A percentile compares a stretch with the other conserved stretches of the same genome.
Evolutionary conservation across 257 asterid species (phyloP).

Genomic region (Fraxinus cuspidata): DNA sequence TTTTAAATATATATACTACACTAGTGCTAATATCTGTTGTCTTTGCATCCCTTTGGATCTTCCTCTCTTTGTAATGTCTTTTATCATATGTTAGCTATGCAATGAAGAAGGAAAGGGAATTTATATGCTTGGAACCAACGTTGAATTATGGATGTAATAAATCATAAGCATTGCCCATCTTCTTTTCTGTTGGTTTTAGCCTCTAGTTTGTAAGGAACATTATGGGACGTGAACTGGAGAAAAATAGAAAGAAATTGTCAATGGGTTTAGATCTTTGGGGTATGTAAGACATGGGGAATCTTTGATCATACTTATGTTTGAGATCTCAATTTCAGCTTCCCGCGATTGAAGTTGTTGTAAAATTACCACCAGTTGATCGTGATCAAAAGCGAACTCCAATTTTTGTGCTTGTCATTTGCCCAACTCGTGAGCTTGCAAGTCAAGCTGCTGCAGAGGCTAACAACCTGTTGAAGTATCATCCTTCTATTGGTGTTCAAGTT

Average conservation of each 20-base stretch:
- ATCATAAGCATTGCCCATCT: slow-evolving; percentile 15
- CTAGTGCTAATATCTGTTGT: not conserved
- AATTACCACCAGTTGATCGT: slow-evolving; percentile 51
- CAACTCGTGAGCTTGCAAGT: slow-evolving; percentile 92
- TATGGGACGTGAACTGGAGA: not conserved
- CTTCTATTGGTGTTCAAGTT: slow-evolving; percentile 94
- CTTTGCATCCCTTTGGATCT: not conserved
- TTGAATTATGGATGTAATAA: not conserved
- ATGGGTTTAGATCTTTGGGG: not conserved
- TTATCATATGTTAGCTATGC: not conserved
- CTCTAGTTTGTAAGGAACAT: not conserved
- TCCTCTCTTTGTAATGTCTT: not conserved
- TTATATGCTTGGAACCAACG: not conserved
- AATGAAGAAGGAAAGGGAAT: not conserved
- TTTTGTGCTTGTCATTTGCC: slow-evolving; percentile 84
- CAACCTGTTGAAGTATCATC: slow-evolving; percentile 80
- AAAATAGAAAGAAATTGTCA: not conserved
- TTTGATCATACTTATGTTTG: slow-evolving; percentile 23
- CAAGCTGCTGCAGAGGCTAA: slow-evolving; percentile 97
- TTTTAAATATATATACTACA: not conserved
- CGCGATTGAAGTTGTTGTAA: slow-evolving; percentile 74
- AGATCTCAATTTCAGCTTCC: slow-evolving; percentile 76
- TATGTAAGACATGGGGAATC: slow-evolving; percentile 12
- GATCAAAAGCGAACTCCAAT: slow-evolving; percentile 76
- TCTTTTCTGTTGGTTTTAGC: not conserved